Evolutionary conservation across 2,329 filamentous ascomycete species (phyloP), one percentile per base, ranked within the genome.

Genomic region (Alternaria sp.): DNA sequence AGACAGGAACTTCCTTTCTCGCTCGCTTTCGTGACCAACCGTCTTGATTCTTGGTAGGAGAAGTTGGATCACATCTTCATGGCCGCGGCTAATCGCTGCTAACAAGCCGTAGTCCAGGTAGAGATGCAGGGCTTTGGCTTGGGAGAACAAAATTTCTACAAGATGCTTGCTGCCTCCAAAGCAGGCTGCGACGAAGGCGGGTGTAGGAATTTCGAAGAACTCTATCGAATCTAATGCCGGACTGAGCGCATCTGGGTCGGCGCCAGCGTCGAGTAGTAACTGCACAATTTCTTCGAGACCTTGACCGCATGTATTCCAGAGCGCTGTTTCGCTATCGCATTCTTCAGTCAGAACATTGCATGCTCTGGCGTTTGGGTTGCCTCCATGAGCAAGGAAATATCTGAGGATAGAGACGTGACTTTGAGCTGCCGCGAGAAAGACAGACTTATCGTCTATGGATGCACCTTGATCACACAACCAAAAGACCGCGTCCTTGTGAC

Each of bases 181-280:
- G 4, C 30, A 36, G 30, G 30, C 30, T 36, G 30, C 13, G 0
- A 36, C 30, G 7, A 36, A 36, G 30, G 30, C 30, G 2, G 30
- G 30, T 1, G 30, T 30, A 6, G 28, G 12, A 6, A 30, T 1
- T 12, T 1, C 28, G 4, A 5, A 30, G 1, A 0, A 1, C 28
- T 36, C 30, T 0, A 0, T 1, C 30, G 5, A 15, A 2, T 5
- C 0, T 36, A 13, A 8, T 36, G 30, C 1, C 0, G 0, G 30
- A 36, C 7, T 36, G 30, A 36, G 13, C 1, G 1, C 30, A 15
- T 36, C 13, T 36, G 30, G 1, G 1, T 9, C 30, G 2, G 30
- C 30, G 1, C 30, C 30, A 2, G 30, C 30, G 0, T 36, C 13
- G 4, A 36, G 30, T 36, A 36, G 30, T 2, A 36, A 13, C 1